Conservation (phyloP, 2,329 filamentous ascomycete species). For the Paraconiothyrium sp. region DNA sequence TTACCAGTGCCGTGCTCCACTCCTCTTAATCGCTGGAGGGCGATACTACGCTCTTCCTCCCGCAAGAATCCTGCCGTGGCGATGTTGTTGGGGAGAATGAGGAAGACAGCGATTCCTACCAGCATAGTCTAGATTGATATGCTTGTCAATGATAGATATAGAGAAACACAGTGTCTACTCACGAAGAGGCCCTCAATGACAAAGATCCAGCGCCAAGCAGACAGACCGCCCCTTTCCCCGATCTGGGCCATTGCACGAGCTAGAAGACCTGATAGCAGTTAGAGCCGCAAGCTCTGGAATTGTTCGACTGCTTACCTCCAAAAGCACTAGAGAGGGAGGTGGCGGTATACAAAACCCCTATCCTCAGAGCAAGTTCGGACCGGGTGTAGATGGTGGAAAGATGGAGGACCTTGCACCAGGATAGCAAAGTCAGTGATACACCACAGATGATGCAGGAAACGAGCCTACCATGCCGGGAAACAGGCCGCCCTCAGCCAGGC, state of each 20-base stretch:
- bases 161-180: no score
- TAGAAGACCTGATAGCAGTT: not conserved
- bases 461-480: conserved; percentile 65
- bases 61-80: not conserved
- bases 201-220: not conserved
- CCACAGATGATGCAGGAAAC: no score
- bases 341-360: conserved; percentile 74
- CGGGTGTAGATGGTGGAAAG: conserved; percentile 69
- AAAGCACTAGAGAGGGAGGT: conserved; percentile 72
- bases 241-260: not conserved
- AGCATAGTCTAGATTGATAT: conserved; percentile 30
- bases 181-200: conserved; percentile 61
- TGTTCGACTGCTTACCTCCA: conserved; percentile 53
- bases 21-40: not conserved
- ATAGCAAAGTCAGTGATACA: no score
- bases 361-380: conserved; percentile 67
- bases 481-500: conserved; percentile 70
- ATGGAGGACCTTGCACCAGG: conserved; percentile 60
- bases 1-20: not conserved
- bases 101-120: conserved; percentile 60
- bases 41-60: not conserved
- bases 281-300: conserved; percentile 64
- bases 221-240: not conserved
- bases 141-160: no score
- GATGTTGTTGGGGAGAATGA: conserved; percentile 65